These are phyloP conservation scores for Berberis thunbergii DNA, from an alignment of 164 flowering plant species.

Conservation along the genomic window DNA sequence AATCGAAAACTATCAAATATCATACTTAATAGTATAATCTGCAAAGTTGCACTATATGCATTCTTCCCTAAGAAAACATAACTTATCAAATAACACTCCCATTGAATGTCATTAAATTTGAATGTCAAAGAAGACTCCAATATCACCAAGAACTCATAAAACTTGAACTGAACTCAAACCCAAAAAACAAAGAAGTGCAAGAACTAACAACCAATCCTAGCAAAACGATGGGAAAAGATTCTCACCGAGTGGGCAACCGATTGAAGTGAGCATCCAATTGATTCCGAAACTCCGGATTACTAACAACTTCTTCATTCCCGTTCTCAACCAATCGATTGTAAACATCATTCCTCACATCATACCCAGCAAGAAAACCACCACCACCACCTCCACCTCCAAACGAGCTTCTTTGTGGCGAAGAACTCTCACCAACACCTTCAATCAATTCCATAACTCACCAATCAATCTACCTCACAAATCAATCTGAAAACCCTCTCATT, in stretches of 20 bases:
- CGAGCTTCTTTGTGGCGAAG: conserved; percentile 60
- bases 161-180: neutral
- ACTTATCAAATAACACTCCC: too few species aligned
- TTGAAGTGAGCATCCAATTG: conserved; percentile 71
- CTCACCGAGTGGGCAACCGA: conserved; percentile 79
- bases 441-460: conserved; percentile 48
- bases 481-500: conserved; percentile 7
- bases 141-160: neutral
- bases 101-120: too few species aligned
- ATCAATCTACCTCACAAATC: conserved; percentile 1
- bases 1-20: too few species aligned
- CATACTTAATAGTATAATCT: too few species aligned
- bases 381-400: conserved; percentile 19
- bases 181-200: neutral
- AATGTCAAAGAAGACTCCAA: too few species aligned
- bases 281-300: conserved; percentile 62
- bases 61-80: too few species aligned
- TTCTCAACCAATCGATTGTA: conserved; percentile 55
- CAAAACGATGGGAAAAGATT: neutral
- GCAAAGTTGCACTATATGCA: too few species aligned
- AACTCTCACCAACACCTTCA: conserved; percentile 93
- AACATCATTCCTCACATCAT: conserved; percentile 60
- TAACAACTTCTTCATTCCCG: conserved; percentile 53
- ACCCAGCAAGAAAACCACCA: conserved; percentile 25
- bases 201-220: neutral